Base-by-base conservation (phyloP, 139 green algal species). In the Trebouxia sp. region DNA sequence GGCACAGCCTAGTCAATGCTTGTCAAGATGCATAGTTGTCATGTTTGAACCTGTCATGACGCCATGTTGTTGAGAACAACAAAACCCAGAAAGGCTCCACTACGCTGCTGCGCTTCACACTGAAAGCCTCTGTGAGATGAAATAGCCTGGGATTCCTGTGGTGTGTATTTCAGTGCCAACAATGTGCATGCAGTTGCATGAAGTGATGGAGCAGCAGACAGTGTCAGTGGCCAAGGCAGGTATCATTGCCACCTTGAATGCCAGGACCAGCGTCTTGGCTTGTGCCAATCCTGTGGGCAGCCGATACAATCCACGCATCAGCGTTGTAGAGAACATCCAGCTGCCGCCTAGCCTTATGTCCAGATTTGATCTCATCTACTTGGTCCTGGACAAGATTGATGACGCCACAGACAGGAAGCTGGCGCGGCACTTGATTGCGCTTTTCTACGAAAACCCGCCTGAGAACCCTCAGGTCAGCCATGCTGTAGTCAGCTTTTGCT, bases 181-280 rank as follows among this genome's bases (percentile, higher is more conserved):
- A 53, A 14, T 30, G 6, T 66, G 28, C n/a, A n/a, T 76, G 80
- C 85, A 93, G 87, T 83, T 97, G 82, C 93, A 95, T 69, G 92
- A 98, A 86, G 95, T 98, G 56, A 99, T 99, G 96, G 96, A 99
- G 91, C 96, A 99, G 91, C 96, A 99, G 90, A 99, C 96, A 12
- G 95, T 99, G 65, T 96, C 88, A 0, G 90, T 99, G 56, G 97
- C 97, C 83, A 99, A 99, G 92, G 96, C 96, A 0, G 97, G 97
- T 45, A 98, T 99, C 86, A 98, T 99, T 79, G 94, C 92, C 30
- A 97, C 94, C 3, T 92, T 99, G 15, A 99, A 99, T 86, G 97
- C 97, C 7, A 92, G 97, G 76, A 98, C 95, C 39, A 95, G 90
- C 42, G 88, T 92, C 67, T 84, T 96, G 58, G 92, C 92, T 20